Evolutionary conservation across 2,329 filamentous ascomycete species (phyloP).

Genomic region (Alternaria ventricosa): DNA sequence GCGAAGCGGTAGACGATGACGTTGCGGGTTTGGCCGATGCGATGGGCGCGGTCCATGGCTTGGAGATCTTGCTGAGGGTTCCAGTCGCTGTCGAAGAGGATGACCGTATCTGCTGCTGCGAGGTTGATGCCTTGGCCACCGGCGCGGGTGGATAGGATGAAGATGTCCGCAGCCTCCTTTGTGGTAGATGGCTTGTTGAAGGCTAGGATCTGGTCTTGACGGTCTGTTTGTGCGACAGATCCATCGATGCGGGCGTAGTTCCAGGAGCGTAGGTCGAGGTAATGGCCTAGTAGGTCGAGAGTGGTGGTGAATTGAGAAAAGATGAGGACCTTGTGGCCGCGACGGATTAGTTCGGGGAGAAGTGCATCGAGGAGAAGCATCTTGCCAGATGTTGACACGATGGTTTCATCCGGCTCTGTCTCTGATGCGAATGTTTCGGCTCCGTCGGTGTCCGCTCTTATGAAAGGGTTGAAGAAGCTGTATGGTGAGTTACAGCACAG

Average conservation of each 20-base stretch:
- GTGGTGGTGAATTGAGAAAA: slow-evolving; percentile 98
- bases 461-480: slow-evolving; percentile 94
- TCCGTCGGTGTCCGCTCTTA: slow-evolving; percentile 55
- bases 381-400: slow-evolving; percentile 89
- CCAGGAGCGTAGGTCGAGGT: slow-evolving; percentile 81
- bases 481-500: slow-evolving; percentile 93
- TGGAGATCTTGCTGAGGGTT: slow-evolving; percentile 98
- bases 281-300: slow-evolving; percentile 88
- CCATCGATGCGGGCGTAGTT: slow-evolving; percentile 90
- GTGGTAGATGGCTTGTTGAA: slow-evolving; percentile 52
- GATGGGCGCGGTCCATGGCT: slow-evolving; percentile 92
- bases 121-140: slow-evolving; percentile 97
- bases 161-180: slow-evolving; percentile 65
- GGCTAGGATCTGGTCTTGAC: slow-evolving; percentile 56
- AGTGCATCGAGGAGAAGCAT: slow-evolving; percentile 93
- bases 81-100: slow-evolving; percentile 90
- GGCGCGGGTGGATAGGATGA: slow-evolving; percentile 87
- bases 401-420: slow-evolving; percentile 72
- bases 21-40: slow-evolving; percentile 90
- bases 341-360: slow-evolving; percentile 73
- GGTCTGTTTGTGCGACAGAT: slow-evolving; percentile 72
- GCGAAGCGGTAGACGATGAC: slow-evolving; percentile 94
- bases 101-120: slow-evolving; percentile 87
- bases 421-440: slow-evolving; percentile 55
- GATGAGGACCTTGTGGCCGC: slow-evolving; percentile 88